Evolutionary conservation across 805 yeast species (phyloP).

Genomic region (Priceomyces medius): DNA sequence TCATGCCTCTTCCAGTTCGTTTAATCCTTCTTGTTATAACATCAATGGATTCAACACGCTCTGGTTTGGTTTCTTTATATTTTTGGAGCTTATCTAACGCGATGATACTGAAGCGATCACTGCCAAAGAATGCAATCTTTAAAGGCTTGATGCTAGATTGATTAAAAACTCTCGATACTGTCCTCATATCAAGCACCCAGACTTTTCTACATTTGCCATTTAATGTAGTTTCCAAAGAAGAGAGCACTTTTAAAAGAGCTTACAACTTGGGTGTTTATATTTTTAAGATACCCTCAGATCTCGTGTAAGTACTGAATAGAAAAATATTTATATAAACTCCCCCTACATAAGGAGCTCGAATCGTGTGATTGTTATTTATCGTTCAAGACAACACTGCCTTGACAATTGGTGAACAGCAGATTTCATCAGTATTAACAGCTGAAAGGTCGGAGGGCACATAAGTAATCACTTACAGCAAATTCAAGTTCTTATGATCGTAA

Average conservation of each 20-base stretch:
- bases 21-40: slow-evolving; percentile 66
- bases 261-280: too few species aligned
- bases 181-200: not conserved
- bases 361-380: not conserved
- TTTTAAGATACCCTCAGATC: too few species aligned
- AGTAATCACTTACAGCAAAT: too few species aligned
- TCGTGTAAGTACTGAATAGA: too few species aligned
- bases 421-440: too few species aligned
- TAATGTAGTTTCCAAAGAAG: too few species aligned
- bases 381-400: not conserved
- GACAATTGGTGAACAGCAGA: not conserved
- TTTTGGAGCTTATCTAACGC: slow-evolving; percentile 45
- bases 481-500: too few species aligned
- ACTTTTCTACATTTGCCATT: too few species aligned
- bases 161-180: not conserved
- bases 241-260: too few species aligned
- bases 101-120: slow-evolving; percentile 65
- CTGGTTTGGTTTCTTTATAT: slow-evolving; percentile 12
- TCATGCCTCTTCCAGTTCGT: slow-evolving; percentile 57
- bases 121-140: slow-evolving; percentile 69
- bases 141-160: slow-evolving; percentile 6
- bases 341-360: not conserved
- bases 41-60: slow-evolving; percentile 43
- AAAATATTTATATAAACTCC: too few species aligned
- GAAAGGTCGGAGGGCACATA: too few species aligned